Conservation (phyloP, 1,139 yeast species). For the Kodamaea arcana region DNA sequence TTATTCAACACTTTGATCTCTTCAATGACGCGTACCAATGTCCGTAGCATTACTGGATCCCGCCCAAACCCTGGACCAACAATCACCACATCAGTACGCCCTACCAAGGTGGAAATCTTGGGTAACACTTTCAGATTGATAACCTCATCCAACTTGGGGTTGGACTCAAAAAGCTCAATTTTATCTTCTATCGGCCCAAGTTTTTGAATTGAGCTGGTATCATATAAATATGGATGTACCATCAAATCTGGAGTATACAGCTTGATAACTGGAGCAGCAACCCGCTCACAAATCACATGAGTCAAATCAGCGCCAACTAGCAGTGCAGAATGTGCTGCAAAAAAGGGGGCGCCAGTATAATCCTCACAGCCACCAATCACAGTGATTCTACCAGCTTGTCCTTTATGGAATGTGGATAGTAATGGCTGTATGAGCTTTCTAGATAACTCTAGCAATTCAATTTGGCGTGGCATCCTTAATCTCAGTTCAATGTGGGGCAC, state of each 20-base stretch:
- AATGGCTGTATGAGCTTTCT: constrained; percentile 72
- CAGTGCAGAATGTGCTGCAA: constrained; percentile 81
- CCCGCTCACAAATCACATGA: constrained; percentile 76
- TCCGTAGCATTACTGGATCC: constrained; percentile 61
- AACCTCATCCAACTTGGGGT: constrained; percentile 21
- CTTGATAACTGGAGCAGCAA: constrained; percentile 80
- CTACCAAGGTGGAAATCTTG: constrained; percentile 50
- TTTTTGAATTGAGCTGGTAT: constrained; percentile 12
- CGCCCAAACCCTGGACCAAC: constrained; percentile 96
- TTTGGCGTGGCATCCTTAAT: not conserved
- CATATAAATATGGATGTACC: constrained; percentile 86
- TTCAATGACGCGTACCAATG: constrained; percentile 54
- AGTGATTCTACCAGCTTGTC: constrained; percentile 86
- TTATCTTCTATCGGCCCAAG: constrained; percentile 20
- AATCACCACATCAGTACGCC: constrained; percentile 73
- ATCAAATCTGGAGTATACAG: constrained; percentile 87
- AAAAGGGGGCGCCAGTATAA: constrained; percentile 95
- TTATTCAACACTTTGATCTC: constrained; percentile 48
- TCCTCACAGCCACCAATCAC: constrained; percentile 95
- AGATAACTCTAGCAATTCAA: constrained; percentile 46
- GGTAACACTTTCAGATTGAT: constrained; percentile 48
- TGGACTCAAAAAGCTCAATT: constrained; percentile 3
- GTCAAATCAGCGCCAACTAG: constrained; percentile 84
- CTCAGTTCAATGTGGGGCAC: too few relatives aligned
- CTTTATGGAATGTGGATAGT: constrained; percentile 70